Evolutionary conservation across 2,329 filamentous ascomycete genomes (phyloP), one percentile per base, ranked within the genome.

Genomic region (Aspergillus sp.): DNA sequence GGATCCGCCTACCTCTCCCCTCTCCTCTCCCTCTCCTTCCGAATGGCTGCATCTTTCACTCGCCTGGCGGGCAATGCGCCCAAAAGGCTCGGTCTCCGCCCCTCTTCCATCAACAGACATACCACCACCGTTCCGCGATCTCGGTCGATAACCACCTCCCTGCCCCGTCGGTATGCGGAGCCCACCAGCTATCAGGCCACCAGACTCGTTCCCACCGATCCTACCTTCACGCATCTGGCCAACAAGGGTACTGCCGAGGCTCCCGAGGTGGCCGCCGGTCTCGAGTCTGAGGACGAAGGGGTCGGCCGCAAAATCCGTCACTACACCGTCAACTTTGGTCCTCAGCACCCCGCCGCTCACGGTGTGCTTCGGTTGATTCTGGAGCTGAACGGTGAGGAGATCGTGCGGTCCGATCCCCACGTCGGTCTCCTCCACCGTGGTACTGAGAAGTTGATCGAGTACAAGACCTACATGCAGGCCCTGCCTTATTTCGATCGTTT

Each of bases 401-500:
- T 99, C 70, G 81, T 99, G 67, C 89, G 94, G 71, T 89, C 92
- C 60, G 94, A 99, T 75, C 94, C 94, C 44, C 94, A 99, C 77
- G 93, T 99, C 66, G 94, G 94, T 53, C 80, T 99, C 73, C 83
- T 99, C 68, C 94, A 99, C 76, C 86, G 94, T 66, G 94, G 94
- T 63, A 99, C 94, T 58, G 94, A 99, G 82, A 99, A 99, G 83
- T 85, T 99, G 77, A 97, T 97, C 77, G 94, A 99, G 82, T 99
- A 99, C 84, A 96, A 96, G 83, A 96, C 93, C 65, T 99, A 99
- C 72, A 83, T 97, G 69, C 94, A 99, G 81, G 94, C 94, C 52
- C 81, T 99, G 70, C 94, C 94, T 51, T 99, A 99, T 81, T 99
- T 99, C 73, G 94, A 99, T 78, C 90, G 94, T 65, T 82, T 99